Conservation (phyloP, 164 flowering plant species). For the Stephania yunnanensis region DNA sequence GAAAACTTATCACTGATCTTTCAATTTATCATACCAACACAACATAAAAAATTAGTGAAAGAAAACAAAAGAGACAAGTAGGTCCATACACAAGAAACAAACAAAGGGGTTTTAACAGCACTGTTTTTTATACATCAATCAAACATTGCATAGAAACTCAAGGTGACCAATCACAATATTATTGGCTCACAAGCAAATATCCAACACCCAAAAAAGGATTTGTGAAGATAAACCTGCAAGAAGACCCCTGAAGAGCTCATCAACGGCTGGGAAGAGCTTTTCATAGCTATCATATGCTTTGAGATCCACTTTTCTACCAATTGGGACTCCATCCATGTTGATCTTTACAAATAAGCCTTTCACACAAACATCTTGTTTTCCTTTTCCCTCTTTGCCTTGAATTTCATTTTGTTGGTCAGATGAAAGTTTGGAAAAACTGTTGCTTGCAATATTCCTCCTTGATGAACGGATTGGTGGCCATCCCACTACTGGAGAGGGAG, state of each 20-base stretch:
- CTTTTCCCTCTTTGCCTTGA: slow-evolving; percentile 20
- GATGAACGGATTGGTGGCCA: slow-evolving; percentile 97
- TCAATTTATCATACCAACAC: neutral
- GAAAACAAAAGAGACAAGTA: neutral
- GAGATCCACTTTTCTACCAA: slow-evolving; percentile 91
- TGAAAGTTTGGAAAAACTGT: slow-evolving; percentile 45
- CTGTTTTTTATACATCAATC: neutral
- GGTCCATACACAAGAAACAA: neutral
- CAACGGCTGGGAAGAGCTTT: slow-evolving; percentile 72
- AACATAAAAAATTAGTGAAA: neutral
- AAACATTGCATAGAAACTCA: neutral
- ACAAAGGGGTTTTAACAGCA: neutral
- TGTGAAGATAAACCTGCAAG: slow-evolving; percentile 58
- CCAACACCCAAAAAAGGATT: neutral
- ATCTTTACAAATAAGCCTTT: slow-evolving; percentile 82
- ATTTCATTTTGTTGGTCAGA: slow-evolving; percentile 32
- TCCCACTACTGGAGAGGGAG: slow-evolving; percentile 83
- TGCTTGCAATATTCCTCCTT: slow-evolving; percentile 71
- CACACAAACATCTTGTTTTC: slow-evolving; percentile 27
- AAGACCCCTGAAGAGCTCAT: slow-evolving; percentile 84
- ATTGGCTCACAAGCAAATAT: neutral
- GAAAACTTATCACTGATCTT: slow-evolving; percentile 1
- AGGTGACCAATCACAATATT: neutral
- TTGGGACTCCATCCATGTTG: slow-evolving; percentile 97
- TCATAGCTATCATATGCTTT: slow-evolving; percentile 72